Percentiles rank a stretch among this genome's conserved stretches.
Evolutionary conservation across 2,329 filamentous ascomycete species (phyloP).

Genomic region (Zymoseptoria brevis): DNA sequence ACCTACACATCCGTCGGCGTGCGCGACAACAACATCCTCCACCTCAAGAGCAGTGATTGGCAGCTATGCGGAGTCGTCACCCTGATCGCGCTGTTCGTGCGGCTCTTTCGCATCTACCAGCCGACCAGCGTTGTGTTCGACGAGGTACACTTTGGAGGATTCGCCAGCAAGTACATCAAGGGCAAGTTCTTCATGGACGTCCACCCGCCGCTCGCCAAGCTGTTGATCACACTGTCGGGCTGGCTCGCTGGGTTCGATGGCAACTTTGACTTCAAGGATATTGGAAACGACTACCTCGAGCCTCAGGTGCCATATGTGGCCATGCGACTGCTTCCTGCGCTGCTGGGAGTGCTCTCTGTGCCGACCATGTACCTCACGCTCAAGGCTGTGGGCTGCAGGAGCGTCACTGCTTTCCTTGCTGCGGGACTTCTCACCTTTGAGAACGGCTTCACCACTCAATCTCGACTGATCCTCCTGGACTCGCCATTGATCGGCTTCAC

Average conservation of each 20-base stretch:
- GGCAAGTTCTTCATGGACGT: conserved; percentile 99
- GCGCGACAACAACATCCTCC: conserved; percentile 83
- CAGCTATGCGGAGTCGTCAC: conserved; percentile 66
- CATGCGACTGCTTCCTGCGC: conserved; percentile 87
- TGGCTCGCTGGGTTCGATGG: conserved; percentile 94
- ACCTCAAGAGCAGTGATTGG: conserved; percentile 77
- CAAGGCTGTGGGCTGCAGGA: conserved; percentile 83
- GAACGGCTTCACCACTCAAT: conserved; percentile 91
- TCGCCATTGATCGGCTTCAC: conserved; percentile 91
- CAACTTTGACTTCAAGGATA: conserved; percentile 97
- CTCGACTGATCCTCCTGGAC: conserved; percentile 89
- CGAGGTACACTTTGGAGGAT: conserved; percentile 98
- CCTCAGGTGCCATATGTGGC: conserved; percentile 92
- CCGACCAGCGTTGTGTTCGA: conserved; percentile 96
- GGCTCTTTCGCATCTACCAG: conserved; percentile 92
- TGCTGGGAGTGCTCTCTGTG: conserved; percentile 80
- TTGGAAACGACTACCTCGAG: conserved; percentile 96
- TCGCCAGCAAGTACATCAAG: conserved; percentile 98
- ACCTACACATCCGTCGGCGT: conserved; percentile 69
- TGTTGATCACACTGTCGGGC: conserved; percentile 89
- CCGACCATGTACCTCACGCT: conserved; percentile 92
- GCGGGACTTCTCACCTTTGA: conserved; percentile 88
- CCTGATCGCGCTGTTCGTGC: conserved; percentile 66
- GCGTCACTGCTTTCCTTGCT: conserved; percentile 73
- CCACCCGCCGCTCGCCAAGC: conserved; percentile 93